A percentile compares a stretch with the other conserved stretches of the same genome.
Evolutionary conservation across 2,329 filamentous ascomycete species (phyloP).

Genomic region (Parascedosporium putredinis): DNA sequence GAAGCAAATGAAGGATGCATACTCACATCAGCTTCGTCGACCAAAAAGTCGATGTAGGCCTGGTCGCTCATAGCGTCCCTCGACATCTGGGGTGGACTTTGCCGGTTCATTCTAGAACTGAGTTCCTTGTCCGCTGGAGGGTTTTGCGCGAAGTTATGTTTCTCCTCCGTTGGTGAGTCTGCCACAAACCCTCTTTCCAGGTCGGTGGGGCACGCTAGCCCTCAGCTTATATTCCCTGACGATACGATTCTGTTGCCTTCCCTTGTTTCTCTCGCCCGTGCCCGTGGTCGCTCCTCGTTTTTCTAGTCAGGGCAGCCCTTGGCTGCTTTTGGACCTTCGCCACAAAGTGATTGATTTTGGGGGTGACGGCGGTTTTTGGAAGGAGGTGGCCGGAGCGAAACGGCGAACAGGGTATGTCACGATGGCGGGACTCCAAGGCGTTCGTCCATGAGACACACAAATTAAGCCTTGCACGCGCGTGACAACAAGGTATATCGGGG

Average conservation of each 20-base stretch:
- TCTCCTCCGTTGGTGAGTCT: neutral
- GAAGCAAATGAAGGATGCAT: neutral
- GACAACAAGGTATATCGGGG: neutral
- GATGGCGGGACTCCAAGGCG: neutral
- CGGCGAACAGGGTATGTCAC: neutral
- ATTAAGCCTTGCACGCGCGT: neutral
- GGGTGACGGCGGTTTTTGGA: too few species aligned
- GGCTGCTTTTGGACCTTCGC: neutral
- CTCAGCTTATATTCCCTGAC: neutral
- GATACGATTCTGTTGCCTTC: neutral
- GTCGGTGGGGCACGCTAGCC: neutral
- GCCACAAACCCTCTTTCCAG: neutral
- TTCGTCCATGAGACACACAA: neutral
- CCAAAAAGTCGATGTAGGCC: neutral
- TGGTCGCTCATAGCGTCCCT: neutral
- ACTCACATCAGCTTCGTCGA: neutral
- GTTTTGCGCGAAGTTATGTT: neutral
- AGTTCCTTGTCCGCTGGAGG: neutral
- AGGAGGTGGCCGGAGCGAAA: neutral
- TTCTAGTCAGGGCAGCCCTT: neutral
- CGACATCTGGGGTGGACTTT: neutral
- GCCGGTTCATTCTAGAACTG: neutral
- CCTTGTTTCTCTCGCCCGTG: neutral
- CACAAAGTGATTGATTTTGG: neutral
- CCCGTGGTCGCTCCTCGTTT: neutral